phyloP scores from a whole-genome alignment of 805 yeast genomes.

The Starmera caribaea region DNA sequence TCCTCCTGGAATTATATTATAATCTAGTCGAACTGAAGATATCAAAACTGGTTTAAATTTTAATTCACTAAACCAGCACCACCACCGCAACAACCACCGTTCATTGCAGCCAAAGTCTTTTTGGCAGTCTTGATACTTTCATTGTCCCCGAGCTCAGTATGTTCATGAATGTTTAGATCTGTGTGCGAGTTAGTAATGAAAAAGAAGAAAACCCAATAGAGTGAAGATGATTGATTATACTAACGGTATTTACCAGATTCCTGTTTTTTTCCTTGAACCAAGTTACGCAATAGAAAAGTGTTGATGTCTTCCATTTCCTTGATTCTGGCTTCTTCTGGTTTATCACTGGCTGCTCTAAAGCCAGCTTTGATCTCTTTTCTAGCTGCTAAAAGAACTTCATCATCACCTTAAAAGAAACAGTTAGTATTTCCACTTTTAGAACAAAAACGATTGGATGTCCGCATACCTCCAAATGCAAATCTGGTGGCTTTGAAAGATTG shows the following conservation, averaged over 20 bases:
- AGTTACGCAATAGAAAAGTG: conserved; percentile 53
- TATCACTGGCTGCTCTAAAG: conserved; percentile 36
- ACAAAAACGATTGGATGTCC: background rate
- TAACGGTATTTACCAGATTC: conserved; percentile 31
- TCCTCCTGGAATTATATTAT: too few relatives aligned
- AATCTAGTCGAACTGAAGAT: too few relatives aligned
- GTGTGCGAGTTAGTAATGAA: conserved; percentile 8
- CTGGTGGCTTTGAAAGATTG: conserved; percentile 57
- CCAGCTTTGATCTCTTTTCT: conserved; percentile 50
- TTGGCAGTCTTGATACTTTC: conserved; percentile 56
- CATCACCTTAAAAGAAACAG: conserved; percentile 18
- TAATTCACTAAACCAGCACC: conserved; percentile 18
- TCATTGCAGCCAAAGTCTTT: conserved; percentile 34
- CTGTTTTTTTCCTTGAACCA: conserved; percentile 72
- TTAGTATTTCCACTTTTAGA: conserved; percentile 11
- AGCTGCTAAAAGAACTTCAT: conserved; percentile 44
- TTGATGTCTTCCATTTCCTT: conserved; percentile 63
- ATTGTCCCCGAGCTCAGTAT: conserved; percentile 88
- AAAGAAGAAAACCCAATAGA: too few relatives aligned
- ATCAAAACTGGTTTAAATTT: background rate
- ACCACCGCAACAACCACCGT: conserved; percentile 53
- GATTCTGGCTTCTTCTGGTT: conserved; percentile 39
- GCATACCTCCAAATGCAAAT: conserved; percentile 40
- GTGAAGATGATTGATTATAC: conserved; percentile 14
- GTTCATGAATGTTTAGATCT: conserved; percentile 61